Conservation (phyloP, 192 early-diverging fungal species). For the Cladochytrium replicatum region DNA sequence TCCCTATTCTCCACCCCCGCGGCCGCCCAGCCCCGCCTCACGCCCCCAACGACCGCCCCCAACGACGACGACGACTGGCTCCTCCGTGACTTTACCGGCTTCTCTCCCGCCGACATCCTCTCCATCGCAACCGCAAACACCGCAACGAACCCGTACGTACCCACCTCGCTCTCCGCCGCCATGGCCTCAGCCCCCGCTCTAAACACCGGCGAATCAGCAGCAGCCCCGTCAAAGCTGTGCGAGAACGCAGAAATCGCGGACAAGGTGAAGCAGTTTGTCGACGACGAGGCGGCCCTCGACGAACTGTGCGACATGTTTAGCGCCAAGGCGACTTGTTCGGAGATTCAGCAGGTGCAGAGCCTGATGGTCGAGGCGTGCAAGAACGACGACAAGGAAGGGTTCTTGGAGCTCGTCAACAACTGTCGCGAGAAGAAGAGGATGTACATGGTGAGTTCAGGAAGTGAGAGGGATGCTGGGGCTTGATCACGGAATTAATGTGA, state of each 20-base stretch:
- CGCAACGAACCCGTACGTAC: too few species aligned
- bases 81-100: too few species aligned
- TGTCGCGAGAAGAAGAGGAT: slow-evolving; percentile 33
- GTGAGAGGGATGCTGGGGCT: not conserved
- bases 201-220: too few species aligned
- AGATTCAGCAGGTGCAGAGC: slow-evolving; percentile 19
- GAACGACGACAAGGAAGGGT: slow-evolving; percentile 14
- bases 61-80: slow-evolving; percentile 30
- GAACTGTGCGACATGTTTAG: slow-evolving; percentile 32
- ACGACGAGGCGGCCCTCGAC: slow-evolving; percentile 18
- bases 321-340: slow-evolving; percentile 25
- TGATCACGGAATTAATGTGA: too few species aligned
- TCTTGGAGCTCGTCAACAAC: slow-evolving; percentile 23
- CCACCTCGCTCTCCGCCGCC: too few species aligned
- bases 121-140: too few species aligned
- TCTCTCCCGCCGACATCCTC: too few species aligned
- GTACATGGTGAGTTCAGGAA: slow-evolving; percentile 19
- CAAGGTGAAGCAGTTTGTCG: too few species aligned
- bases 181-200: too few species aligned
- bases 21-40: slow-evolving; percentile 19
- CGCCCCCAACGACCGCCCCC: slow-evolving; percentile 12
- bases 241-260: too few species aligned
- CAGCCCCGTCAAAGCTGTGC: too few species aligned
- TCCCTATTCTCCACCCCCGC: slow-evolving; percentile 9
- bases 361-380: slow-evolving; percentile 24